A percentile compares a stretch with the other conserved stretches of the same genome.
These are phyloP conservation scores for Podaxis carcinomalis DNA, from an alignment of 768 basidiomycete species.

Conservation along the genomic window DNA sequence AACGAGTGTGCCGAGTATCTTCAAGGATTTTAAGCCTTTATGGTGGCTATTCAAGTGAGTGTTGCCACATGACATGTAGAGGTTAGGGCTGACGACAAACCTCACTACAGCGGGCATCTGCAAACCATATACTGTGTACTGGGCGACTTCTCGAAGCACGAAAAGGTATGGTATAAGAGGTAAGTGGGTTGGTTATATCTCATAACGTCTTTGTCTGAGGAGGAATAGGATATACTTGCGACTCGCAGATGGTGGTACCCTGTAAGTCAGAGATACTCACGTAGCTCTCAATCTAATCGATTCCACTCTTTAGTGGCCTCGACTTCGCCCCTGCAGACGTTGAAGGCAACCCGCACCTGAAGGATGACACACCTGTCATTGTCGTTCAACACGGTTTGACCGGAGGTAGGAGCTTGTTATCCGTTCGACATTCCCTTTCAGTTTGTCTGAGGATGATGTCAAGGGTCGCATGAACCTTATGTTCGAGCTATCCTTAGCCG, in stretches of 20 bases:
- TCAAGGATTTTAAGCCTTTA: constrained; percentile 36
- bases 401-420: constrained; percentile 32
- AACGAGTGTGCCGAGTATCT: constrained; percentile 38
- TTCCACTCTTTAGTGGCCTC: constrained; percentile 41
- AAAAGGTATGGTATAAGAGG: constrained; percentile 56
- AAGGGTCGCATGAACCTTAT: constrained; percentile 88
- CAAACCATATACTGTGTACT: constrained; percentile 59
- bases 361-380: constrained; percentile 45
- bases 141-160: constrained; percentile 55
- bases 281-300: constrained; percentile 4
- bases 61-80: neutral
- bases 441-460: neutral
- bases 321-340: constrained; percentile 55
- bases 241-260: constrained; percentile 58
- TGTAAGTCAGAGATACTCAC: constrained; percentile 36
- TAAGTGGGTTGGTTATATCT: constrained; percentile 17
- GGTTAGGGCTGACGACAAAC: neutral
- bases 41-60: constrained; percentile 50
- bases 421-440: neutral
- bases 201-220: neutral
- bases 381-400: constrained; percentile 57
- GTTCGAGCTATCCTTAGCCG: constrained; percentile 78
- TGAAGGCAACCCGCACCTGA: constrained; percentile 20
- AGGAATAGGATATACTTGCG: constrained; percentile 41
- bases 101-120: constrained; percentile 48